Conservation (phyloP, 2,329 filamentous ascomycete genomes). For the Harringtonia lauricola region DNA sequence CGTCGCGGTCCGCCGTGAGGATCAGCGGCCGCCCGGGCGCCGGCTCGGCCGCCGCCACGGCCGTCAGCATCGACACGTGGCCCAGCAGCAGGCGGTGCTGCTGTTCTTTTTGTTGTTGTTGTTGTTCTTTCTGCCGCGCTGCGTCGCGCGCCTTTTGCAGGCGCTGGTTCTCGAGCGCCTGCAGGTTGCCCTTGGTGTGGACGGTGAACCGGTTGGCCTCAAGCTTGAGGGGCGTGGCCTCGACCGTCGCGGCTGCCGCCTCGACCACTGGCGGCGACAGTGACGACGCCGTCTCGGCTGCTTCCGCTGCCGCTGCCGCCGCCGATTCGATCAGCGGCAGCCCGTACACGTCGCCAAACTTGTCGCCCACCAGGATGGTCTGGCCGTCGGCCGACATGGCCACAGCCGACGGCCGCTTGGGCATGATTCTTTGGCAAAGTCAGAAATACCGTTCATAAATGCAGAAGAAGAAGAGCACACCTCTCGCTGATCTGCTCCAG, state of each 20-base stretch:
- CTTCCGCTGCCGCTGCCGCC: constrained; percentile 5
- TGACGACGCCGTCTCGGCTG: neutral
- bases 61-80: constrained; percentile 90
- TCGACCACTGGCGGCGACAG: neutral
- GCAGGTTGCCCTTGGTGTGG: constrained; percentile 52
- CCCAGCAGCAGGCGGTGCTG: constrained; percentile 55
- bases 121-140: constrained; percentile 8
- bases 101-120: constrained; percentile 16
- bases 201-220: constrained; percentile 47
- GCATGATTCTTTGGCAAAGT: constrained; percentile 53
- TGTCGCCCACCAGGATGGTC: constrained; percentile 77
- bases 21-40: constrained; percentile 32
- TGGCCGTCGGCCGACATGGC: constrained; percentile 55
- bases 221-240: constrained; percentile 29
- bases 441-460: constrained; percentile 5
- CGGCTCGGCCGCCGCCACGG: constrained; percentile 45
- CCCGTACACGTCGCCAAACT: constrained; percentile 93
- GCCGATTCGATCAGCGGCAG: constrained; percentile 52
- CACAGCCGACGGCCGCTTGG: constrained; percentile 77
- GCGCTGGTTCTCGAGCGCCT: constrained; percentile 48
- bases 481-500: constrained; percentile 62
- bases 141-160: constrained; percentile 26
- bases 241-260: constrained; percentile 1
- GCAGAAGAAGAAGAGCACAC: constrained; percentile 25
- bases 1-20: constrained; percentile 44